phyloP scores from a whole-genome alignment of 495 filamentous ascomycete species.

The Cryomyces minteri region DNA sequence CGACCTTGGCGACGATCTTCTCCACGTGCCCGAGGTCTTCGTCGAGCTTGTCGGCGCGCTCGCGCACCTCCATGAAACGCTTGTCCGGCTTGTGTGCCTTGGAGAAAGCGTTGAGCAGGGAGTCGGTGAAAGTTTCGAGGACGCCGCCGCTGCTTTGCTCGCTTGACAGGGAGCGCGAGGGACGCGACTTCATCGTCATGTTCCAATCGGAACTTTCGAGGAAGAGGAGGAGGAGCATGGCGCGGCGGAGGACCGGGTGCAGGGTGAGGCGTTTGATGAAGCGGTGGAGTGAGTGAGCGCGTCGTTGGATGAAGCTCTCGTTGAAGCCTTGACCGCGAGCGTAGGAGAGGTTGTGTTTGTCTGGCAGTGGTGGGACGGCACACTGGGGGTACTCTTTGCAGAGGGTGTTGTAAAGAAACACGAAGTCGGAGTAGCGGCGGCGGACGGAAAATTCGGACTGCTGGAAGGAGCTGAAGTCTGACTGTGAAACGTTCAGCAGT shows the following conservation, averaged over 20 bases:
- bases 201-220: constrained; percentile 93
- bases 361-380: constrained; percentile 86
- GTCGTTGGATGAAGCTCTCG: constrained; percentile 75
- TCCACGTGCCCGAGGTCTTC: constrained; percentile 87
- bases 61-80: constrained; percentile 83
- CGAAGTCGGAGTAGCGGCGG: constrained; percentile 90
- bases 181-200: constrained; percentile 68
- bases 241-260: constrained; percentile 79
- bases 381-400: constrained; percentile 71
- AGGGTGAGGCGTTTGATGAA: constrained; percentile 76
- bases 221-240: constrained; percentile 65
- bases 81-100: constrained; percentile 92
- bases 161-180: constrained; percentile 37
- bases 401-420: constrained; percentile 86
- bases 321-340: constrained; percentile 92
- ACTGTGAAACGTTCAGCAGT: constrained; percentile 30
- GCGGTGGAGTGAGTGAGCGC: constrained; percentile 78
- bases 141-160: constrained; percentile 39
- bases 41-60: constrained; percentile 86
- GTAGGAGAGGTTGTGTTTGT: constrained; percentile 98
- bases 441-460: constrained; percentile 57
- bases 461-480: constrained; percentile 83
- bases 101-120: constrained; percentile 92
- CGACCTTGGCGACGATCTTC: constrained; percentile 79
- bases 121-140: constrained; percentile 86